A percentile compares a stretch with the other conserved stretches of the same genome.
These are phyloP conservation scores for Beauveria medogensis DNA, from an alignment of 2,329 filamentous ascomycete genomes.

Conservation along the genomic window DNA sequence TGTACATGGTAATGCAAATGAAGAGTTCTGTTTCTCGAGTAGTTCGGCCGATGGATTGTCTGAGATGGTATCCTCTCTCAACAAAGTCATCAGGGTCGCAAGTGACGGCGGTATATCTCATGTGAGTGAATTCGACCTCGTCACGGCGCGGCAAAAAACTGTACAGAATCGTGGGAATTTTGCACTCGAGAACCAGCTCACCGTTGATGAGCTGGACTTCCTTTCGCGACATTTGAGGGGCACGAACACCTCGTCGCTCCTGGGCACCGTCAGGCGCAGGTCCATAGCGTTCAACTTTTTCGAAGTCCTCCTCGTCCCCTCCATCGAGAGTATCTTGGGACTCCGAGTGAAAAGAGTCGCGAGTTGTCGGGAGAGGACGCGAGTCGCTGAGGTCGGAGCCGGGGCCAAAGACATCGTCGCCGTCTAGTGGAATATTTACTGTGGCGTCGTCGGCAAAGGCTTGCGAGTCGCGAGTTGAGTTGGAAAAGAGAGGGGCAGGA, in stretches of 20 bases:
- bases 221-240: slow-evolving; percentile 83
- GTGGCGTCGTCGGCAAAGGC: slow-evolving; percentile 60
- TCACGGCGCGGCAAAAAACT: slow-evolving; percentile 90
- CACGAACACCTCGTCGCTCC: slow-evolving; percentile 75
- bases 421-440: slow-evolving; percentile 59
- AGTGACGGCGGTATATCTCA: slow-evolving; percentile 98
- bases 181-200: slow-evolving; percentile 95
- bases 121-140: slow-evolving; percentile 94
- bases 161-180: slow-evolving; percentile 96
- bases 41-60: slow-evolving; percentile 80
- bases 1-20: slow-evolving; percentile 98
- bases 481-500: slow-evolving; percentile 76
- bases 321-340: slow-evolving; percentile 50
- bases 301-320: slow-evolving; percentile 28
- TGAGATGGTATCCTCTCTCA: slow-evolving; percentile 78
- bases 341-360: slow-evolving; percentile 47
- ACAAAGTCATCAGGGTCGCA: slow-evolving; percentile 95
- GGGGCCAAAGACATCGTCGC: slow-evolving; percentile 67
- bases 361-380: slow-evolving; percentile 41
- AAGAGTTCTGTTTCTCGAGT: slow-evolving; percentile 88
- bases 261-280: slow-evolving; percentile 83
- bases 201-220: slow-evolving; percentile 96
- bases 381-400: slow-evolving; percentile 45
- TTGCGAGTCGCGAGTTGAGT: slow-evolving; percentile 39
- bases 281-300: slow-evolving; percentile 74